Conservation (phyloP, 306 rosid species). For the Cicer pinnatifidum region DNA sequence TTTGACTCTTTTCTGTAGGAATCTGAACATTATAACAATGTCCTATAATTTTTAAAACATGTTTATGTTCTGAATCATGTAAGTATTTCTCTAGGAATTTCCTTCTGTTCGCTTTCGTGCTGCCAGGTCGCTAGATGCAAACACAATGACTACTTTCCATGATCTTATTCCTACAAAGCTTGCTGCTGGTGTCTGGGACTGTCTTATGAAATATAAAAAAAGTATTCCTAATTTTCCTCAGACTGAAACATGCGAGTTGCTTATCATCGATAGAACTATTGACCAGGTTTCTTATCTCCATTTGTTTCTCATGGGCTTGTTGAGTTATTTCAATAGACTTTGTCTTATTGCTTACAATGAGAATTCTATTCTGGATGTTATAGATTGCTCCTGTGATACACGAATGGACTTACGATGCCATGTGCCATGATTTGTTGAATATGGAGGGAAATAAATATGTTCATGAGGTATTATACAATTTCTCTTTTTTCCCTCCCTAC, state of each 20-base stretch:
- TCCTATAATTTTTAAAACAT: slow-evolving; percentile 35
- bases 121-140: slow-evolving; percentile 93
- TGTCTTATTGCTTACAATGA: slow-evolving; percentile 47
- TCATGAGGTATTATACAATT: slow-evolving; percentile 65
- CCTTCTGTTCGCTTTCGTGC: slow-evolving; percentile 87
- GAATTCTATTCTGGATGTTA: slow-evolving; percentile 49
- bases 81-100: slow-evolving; percentile 65
- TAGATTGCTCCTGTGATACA: slow-evolving; percentile 96
- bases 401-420: slow-evolving; percentile 97
- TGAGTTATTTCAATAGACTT: slow-evolving; percentile 33
- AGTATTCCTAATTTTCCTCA: slow-evolving; percentile 75
- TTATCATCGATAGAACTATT: slow-evolving; percentile 91
- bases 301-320: slow-evolving; percentile 37
- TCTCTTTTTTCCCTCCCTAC: slow-evolving; percentile 14
- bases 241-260: slow-evolving; percentile 92
- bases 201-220: slow-evolving; percentile 77
- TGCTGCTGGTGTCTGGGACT: slow-evolving; percentile 94
- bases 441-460: slow-evolving; percentile 91
- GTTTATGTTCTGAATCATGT: slow-evolving; percentile 41
- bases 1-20: slow-evolving; percentile 28
- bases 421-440: slow-evolving; percentile 88
- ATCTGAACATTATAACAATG: slow-evolving; percentile 15
- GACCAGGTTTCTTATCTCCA: slow-evolving; percentile 82
- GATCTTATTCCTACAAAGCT: slow-evolving; percentile 94
- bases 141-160: slow-evolving; percentile 85